A percentile compares a stretch with the other conserved stretches of the same genome.
These are phyloP conservation scores for Persicaria tinctoria DNA, from an alignment of 148 eudicot species.

Conservation along the genomic window DNA sequence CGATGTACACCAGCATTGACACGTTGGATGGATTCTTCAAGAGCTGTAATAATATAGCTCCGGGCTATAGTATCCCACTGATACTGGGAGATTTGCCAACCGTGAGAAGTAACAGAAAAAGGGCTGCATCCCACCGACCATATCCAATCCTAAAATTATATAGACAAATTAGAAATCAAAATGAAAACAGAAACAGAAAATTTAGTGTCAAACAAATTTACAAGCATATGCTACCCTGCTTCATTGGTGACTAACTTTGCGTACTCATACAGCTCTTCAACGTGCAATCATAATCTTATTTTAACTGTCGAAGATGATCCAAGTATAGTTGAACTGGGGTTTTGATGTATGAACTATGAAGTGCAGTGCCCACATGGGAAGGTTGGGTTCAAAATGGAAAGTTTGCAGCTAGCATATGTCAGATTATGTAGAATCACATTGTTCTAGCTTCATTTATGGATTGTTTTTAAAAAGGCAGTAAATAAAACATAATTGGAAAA, in stretches of 20 bases:
- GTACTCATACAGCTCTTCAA: not conserved
- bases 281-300: not conserved
- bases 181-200: not conserved
- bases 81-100: slow-evolving; percentile 71
- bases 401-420: not conserved
- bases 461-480: not conserved
- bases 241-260: not conserved
- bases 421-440: not conserved
- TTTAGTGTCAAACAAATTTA: slow-evolving; percentile 9
- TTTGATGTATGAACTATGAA: not conserved
- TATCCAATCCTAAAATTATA: slow-evolving; percentile 64
- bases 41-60: slow-evolving; percentile 79
- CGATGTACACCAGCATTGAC: slow-evolving; percentile 74
- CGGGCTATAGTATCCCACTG: slow-evolving; percentile 86
- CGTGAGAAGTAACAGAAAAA: slow-evolving; percentile 67
- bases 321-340: not conserved
- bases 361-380: not conserved
- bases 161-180: slow-evolving; percentile 10
- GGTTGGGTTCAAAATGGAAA: not conserved
- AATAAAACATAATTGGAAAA: not conserved
- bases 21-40: slow-evolving; percentile 85
- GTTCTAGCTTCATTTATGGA: not conserved
- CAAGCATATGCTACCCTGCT: slow-evolving; percentile 3
- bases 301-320: not conserved
- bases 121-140: slow-evolving; percentile 98